phyloP scores from a whole-genome alignment of 2,329 filamentous ascomycete species.

The Tolypocladium inflatum region DNA sequence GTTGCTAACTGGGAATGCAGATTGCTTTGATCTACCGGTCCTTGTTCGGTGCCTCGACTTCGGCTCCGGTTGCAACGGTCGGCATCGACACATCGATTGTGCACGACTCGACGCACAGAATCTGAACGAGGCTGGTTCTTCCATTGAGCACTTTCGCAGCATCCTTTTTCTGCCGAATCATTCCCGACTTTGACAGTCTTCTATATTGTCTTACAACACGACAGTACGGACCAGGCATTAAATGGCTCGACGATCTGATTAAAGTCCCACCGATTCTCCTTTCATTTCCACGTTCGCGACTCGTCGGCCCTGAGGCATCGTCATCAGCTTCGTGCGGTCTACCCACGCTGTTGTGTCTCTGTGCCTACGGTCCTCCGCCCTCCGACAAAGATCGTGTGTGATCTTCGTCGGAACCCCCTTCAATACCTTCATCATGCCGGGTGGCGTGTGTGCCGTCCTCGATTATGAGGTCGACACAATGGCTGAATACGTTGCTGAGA shows the following conservation, averaged over 20 bases:
- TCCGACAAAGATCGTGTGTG: constrained; percentile 28
- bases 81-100: neutral
- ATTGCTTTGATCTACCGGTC: neutral
- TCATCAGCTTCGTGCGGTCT: neutral
- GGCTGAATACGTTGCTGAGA: constrained; percentile 90
- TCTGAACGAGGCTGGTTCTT: constrained; percentile 1
- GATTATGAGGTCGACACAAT: constrained; percentile 96
- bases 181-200: constrained; percentile 1
- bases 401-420: constrained; percentile 27
- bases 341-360: constrained; percentile 5
- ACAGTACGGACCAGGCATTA: constrained; percentile 14
- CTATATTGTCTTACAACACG: constrained; percentile 10
- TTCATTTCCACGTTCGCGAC: neutral
- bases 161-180: constrained; percentile 3
- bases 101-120: neutral
- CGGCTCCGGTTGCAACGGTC: neutral
- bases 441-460: constrained; percentile 85
- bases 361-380: constrained; percentile 6
- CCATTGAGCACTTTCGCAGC: constrained; percentile 5
- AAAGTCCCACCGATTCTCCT: constrained; percentile 7
- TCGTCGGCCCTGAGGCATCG: neutral
- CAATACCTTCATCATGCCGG: constrained; percentile 46
- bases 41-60: neutral
- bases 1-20: neutral
- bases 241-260: constrained; percentile 22